phyloP scores from a whole-genome alignment of 176 grass and related monocot species.

The Eleusine coracana region DNA sequence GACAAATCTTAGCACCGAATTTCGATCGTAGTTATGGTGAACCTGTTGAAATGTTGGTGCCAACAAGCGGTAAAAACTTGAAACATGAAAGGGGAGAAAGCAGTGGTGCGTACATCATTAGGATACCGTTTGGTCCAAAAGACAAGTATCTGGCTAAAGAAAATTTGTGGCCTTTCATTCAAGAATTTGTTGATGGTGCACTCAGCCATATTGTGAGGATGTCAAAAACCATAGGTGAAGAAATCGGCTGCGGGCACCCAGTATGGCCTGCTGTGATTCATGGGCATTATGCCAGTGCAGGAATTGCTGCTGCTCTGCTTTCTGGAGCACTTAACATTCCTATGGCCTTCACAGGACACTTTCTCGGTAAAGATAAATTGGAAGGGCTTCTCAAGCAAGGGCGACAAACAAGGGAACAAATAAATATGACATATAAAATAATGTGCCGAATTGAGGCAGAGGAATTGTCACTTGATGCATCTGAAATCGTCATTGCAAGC shows the following conservation, averaged over 20 bases:
- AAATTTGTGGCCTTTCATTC: conserved; percentile 72
- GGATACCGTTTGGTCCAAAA: conserved; percentile 80
- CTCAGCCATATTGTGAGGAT: conserved; percentile 67
- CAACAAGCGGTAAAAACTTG: conserved; percentile 58
- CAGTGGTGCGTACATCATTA: conserved; percentile 74
- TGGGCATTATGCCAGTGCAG: conserved; percentile 78
- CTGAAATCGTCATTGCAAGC: conserved; percentile 78
- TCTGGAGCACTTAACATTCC: conserved; percentile 73
- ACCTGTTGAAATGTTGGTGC: conserved; percentile 59
- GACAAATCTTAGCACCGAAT: conserved; percentile 74
- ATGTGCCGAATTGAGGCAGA: conserved; percentile 81
- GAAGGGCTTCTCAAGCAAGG: conserved; percentile 83
- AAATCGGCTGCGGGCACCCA: conserved; percentile 59
- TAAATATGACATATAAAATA: conserved; percentile 87
- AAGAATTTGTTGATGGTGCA: conserved; percentile 89
- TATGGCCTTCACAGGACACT: conserved; percentile 81
- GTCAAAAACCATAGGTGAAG: conserved; percentile 71
- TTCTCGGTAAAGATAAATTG: conserved; percentile 81
- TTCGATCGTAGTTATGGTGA: conserved; percentile 78
- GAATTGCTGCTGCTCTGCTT: conserved; percentile 66
- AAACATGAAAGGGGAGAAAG: conserved; percentile 74
- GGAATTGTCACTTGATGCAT: conserved; percentile 74
- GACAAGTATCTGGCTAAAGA: conserved; percentile 81
- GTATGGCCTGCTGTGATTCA: conserved; percentile 79
- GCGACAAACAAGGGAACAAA: conserved; percentile 75